Percentiles rank a stretch among this genome's conserved stretches.
Conservation (phyloP, 768 basidiomycete species). For the Gymnopilus junonius region DNA sequence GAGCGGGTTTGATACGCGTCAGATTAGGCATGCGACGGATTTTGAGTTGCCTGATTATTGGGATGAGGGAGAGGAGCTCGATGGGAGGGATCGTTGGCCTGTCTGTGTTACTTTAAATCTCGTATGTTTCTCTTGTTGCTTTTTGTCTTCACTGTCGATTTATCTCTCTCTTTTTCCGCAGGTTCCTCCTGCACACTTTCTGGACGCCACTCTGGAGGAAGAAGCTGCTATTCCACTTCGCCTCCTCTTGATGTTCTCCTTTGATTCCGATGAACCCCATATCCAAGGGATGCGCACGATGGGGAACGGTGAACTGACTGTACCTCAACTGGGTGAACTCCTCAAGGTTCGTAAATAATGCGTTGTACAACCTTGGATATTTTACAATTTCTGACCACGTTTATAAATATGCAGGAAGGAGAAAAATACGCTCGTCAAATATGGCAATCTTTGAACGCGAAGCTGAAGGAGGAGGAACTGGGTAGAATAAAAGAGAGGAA, state of each 20-base stretch:
- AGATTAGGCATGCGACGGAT: slow-evolving; percentile 60
- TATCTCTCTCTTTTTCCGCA: slow-evolving; percentile 28
- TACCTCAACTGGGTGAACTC: slow-evolving; percentile 51
- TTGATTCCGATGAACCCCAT: slow-evolving; percentile 36
- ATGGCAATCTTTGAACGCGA: slow-evolving; percentile 59
- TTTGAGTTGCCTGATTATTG: slow-evolving; percentile 89
- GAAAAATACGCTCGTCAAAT: slow-evolving; percentile 67
- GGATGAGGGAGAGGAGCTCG: slow-evolving; percentile 78
- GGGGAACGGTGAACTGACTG: slow-evolving; percentile 63
- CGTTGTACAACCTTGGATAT: neutral
- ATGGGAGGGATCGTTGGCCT: slow-evolving; percentile 71
- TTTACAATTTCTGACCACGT: neutral
- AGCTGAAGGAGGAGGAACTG: slow-evolving; percentile 67
- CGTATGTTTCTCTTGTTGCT: slow-evolving; percentile 44
- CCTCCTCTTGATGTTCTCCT: slow-evolving; percentile 69
- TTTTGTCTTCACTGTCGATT: neutral
- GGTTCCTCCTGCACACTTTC: slow-evolving; percentile 63
- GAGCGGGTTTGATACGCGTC: slow-evolving; percentile 65
- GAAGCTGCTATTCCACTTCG: slow-evolving; percentile 68
- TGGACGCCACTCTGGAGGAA: slow-evolving; percentile 77
- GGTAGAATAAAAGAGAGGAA: slow-evolving; percentile 65
- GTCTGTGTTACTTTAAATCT: slow-evolving; percentile 79
- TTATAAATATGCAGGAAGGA: slow-evolving; percentile 52
- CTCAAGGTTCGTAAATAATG: slow-evolving; percentile 49
- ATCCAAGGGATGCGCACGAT: slow-evolving; percentile 69